phyloP scores from a whole-genome alignment of 164 flowering plant genomes.

The Sextonia rubra region DNA sequence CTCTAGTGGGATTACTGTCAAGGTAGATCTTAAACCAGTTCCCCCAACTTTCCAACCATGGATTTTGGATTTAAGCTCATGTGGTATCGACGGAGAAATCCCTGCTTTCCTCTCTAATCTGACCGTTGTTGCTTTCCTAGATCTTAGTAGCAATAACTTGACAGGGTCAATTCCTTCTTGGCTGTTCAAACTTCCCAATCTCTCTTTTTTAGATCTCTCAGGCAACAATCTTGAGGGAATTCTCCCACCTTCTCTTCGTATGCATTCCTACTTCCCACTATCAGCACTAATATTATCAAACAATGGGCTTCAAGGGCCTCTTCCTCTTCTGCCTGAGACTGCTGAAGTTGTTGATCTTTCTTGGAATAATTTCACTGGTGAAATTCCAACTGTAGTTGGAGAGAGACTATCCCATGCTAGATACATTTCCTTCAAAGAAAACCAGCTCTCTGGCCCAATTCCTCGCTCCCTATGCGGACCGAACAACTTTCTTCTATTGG shows the following conservation, averaged over 20 bases:
- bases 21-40: neutral
- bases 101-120: slow-evolving; percentile 5
- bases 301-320: slow-evolving; percentile 16
- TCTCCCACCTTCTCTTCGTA: slow-evolving; percentile 6
- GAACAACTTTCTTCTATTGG: slow-evolving; percentile 4
- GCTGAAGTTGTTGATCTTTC: slow-evolving; percentile 15
- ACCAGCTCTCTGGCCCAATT: slow-evolving; percentile 14
- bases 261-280: neutral
- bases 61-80: neutral
- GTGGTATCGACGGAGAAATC: slow-evolving; percentile 1
- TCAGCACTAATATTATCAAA: neutral
- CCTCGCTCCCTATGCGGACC: slow-evolving; percentile 7
- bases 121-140: neutral
- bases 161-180: slow-evolving; percentile 9
- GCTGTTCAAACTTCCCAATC: slow-evolving; percentile 8
- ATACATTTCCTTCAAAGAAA: slow-evolving; percentile 10
- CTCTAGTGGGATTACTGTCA: slow-evolving; percentile 10
- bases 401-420: slow-evolving; percentile 1
- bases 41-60: slow-evolving; percentile 1
- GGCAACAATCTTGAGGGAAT: slow-evolving; percentile 9
- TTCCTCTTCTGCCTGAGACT: slow-evolving; percentile 12
- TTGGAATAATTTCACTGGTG: slow-evolving; percentile 14
- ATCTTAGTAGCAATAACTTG: neutral
- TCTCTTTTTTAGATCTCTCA: slow-evolving; percentile 6
- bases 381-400: slow-evolving; percentile 12